phyloP scores from a whole-genome alignment of 2,329 filamentous ascomycete genomes.

The Beauveria varroae region DNA sequence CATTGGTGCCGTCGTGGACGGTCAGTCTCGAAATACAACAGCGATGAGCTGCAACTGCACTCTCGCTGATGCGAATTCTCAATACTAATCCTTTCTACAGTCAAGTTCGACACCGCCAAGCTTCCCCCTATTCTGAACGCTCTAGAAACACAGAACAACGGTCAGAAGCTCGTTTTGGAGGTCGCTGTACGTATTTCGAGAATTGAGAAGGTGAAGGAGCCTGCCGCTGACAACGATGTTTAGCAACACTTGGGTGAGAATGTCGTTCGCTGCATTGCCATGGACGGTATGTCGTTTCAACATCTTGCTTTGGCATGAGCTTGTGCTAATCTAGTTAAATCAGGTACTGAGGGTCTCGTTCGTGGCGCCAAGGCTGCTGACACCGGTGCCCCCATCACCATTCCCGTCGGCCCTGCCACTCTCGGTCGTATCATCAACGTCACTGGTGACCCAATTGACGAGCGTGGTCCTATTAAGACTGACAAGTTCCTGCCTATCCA shows the following conservation, averaged over 20 bases:
- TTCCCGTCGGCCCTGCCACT: conserved; percentile 87
- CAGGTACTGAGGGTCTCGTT: conserved; percentile 98
- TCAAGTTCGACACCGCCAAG: conserved; percentile 93
- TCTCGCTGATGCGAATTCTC: conserved; percentile 11
- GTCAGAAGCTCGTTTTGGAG: conserved; percentile 91
- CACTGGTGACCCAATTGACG: conserved; percentile 99
- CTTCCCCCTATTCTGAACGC: conserved; percentile 97
- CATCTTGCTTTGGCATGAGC: conserved; percentile 1
- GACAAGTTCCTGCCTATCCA: conserved; percentile 86
- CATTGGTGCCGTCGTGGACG: conserved; percentile 98
- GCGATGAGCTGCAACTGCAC: conserved; percentile 11
- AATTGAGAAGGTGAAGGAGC: conserved; percentile 5
- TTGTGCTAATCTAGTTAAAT: conserved; percentile 14
- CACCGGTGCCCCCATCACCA: conserved; percentile 91
- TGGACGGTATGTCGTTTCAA: conserved; percentile 72
- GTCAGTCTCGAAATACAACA: conserved; percentile 48
- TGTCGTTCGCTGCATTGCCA: conserved; percentile 99
- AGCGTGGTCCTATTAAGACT: conserved; percentile 96
- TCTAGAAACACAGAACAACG: conserved; percentile 83
- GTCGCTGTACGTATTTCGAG: conserved; percentile 64
- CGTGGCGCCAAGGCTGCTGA: conserved; percentile 80
- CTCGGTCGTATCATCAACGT: conserved; percentile 99
- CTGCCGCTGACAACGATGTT: conserved; percentile 29
- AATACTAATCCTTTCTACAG: conserved; percentile 41
- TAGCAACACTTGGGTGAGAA: conserved; percentile 99